Conservation (phyloP, 176 grass and related monocot species). For the Bolboschoenus planiculmis region DNA sequence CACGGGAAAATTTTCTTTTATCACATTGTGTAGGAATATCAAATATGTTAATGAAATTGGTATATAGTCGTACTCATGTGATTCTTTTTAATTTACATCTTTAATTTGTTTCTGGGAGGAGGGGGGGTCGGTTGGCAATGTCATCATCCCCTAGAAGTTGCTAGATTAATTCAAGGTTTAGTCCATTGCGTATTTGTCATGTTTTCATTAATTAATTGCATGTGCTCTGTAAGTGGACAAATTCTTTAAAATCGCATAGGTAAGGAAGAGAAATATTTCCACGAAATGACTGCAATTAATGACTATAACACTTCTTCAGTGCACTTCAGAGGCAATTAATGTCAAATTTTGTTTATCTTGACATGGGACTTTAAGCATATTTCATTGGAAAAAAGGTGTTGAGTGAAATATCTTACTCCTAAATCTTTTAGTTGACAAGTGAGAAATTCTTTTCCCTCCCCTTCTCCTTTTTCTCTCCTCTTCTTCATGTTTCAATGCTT, state of each 20-base stretch:
- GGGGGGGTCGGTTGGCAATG: neutral
- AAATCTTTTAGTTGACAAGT: neutral
- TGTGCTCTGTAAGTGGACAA: neutral
- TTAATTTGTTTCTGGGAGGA: neutral
- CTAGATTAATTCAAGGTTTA: neutral
- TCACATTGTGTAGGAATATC: neutral
- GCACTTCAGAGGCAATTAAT: neutral
- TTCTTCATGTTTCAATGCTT: too few relatives aligned
- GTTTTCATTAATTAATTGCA: neutral
- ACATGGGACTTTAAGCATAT: neutral
- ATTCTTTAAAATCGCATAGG: neutral
- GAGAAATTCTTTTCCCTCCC: neutral
- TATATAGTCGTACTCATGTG: constrained; percentile 12
- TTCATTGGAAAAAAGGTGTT: neutral
- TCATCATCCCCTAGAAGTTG: neutral
- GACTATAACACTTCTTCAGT: neutral
- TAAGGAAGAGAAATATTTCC: neutral
- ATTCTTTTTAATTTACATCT: neutral
- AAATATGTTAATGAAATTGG: neutral
- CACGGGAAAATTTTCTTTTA: constrained; percentile 14
- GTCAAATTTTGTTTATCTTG: neutral
- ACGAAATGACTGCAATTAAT: too few relatives aligned
- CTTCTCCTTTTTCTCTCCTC: too few relatives aligned
- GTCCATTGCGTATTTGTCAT: neutral
- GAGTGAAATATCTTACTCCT: neutral